Evolutionary conservation across 768 basidiomycete genomes (phyloP).

Genomic region (Termitomyces sp.): DNA sequence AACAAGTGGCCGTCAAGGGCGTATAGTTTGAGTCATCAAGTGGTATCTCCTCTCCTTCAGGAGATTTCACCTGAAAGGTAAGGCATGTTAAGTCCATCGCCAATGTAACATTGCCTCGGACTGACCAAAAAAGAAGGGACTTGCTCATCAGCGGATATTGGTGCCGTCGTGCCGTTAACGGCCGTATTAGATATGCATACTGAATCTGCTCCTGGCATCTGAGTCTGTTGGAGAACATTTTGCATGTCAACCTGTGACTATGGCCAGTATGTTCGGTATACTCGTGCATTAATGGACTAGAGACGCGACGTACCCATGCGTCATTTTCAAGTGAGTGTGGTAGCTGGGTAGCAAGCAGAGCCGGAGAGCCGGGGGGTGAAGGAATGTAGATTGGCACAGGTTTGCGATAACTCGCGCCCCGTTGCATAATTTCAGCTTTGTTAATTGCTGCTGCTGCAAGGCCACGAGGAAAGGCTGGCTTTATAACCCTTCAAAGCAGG

Average conservation of each 20-base stretch:
- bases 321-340: conserved; percentile 8
- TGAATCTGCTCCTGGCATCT: conserved; percentile 2
- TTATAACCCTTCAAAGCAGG: not conserved
- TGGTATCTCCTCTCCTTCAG: conserved; percentile 6
- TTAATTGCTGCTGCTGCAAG: not conserved
- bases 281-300: too few species aligned
- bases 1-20: not conserved
- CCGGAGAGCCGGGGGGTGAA: conserved; percentile 50
- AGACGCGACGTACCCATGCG: not conserved
- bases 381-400: conserved; percentile 66
- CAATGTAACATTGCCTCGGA: not conserved
- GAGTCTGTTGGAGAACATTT: conserved; percentile 21
- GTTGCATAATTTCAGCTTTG: conserved; percentile 21
- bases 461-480: not conserved
- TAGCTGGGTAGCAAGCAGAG: conserved; percentile 8
- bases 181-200: conserved; percentile 2
- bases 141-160: not conserved
- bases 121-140: conserved; percentile 8
- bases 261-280: conserved; percentile 17
- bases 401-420: conserved; percentile 62
- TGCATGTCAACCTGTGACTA: conserved; percentile 26
- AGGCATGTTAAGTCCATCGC: not conserved
- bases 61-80: conserved; percentile 4
- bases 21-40: conserved; percentile 2
- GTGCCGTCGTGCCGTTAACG: not conserved